Base-by-base conservation (phyloP, 1,284 basidiomycete genomes). In the Trametes versicolor region DNA sequence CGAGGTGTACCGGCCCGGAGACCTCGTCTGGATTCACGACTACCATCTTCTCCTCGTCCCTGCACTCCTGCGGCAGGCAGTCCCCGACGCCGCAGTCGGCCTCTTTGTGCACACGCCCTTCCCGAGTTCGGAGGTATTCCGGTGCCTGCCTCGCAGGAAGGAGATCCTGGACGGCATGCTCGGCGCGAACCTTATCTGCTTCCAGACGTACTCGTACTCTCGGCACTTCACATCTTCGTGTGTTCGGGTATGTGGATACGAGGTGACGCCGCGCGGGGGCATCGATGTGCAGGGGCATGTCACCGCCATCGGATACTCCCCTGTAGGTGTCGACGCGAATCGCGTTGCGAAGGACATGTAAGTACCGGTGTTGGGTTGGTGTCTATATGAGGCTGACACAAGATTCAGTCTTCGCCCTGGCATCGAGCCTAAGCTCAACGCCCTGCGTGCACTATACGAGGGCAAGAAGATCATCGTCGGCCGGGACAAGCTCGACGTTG, bases 381-480 rank as follows among this genome's bases (percentile, higher is more conserved):
- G 58, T 54, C 45, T 49, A 43, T 63, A 27, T 43, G 41, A 19
- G 41, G 59, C 27, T 60, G 49, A 66, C 54, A 29, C 43, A 36
- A 21, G 25, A n/a, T 34, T 13, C 65, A 92, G 90, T 34, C 83
- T 89, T 58, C 83, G 90, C 3, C 89, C 94, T 0, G 96, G 94
- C 6, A 93, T 99, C 62, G 80, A 87, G 67, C 97, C 97, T 27
- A 99, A 98, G 80, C 84, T 97, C 39, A 90, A 94, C 64, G 92
- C 95, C 0, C 85, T 99, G 1, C 85, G 90, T 43, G 84, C 90
- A 39, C 81, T 99, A 52, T 99, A 99, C 80, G 90, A 94, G 72
- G 96, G 94, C 72, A 99, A 98, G 86, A 99, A 99, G 86, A 98
- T 99, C 74, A 96, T 99, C 65, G 93, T 99, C 34, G 97, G 96